A percentile compares a stretch with the other conserved stretches of the same genome.
Evolutionary conservation across 2,329 filamentous ascomycete genomes (phyloP).

Genomic region (Venturia pyrina): DNA sequence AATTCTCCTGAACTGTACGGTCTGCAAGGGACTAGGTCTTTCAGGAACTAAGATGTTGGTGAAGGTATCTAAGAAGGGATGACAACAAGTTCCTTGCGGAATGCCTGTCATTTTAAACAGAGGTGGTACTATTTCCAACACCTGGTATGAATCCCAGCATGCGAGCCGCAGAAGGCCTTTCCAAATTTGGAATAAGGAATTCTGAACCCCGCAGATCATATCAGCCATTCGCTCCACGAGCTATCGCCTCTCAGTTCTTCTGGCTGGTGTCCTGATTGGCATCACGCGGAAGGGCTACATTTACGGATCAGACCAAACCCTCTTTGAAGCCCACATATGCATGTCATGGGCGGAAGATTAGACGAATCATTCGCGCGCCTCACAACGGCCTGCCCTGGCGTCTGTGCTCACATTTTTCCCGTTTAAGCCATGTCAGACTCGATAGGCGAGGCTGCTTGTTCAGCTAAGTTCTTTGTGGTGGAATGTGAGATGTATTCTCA

Average conservation of each 20-base stretch:
- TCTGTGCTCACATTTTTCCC: neutral
- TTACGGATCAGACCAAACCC: neutral
- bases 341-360: neutral
- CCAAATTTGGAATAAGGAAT: neutral
- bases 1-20: neutral
- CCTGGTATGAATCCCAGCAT: neutral
- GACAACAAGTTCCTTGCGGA: neutral
- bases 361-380: conserved; percentile 1
- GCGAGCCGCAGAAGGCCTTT: neutral
- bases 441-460: neutral
- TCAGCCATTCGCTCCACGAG: conserved; percentile 2
- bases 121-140: neutral
- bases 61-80: neutral
- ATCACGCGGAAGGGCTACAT: neutral
- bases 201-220: neutral
- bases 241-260: neutral
- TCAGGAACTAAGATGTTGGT: neutral
- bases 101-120: neutral
- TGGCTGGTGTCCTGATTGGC: neutral
- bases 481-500: neutral
- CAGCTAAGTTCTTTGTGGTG: neutral
- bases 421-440: neutral
- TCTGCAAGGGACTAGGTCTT: conserved; percentile 1
- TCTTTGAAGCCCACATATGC: neutral
- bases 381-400: neutral